Evolutionary conservation across 2,329 filamentous ascomycete species (phyloP), one percentile per base, ranked within the genome.

Genomic region (Pseudogymnoascus sp.): DNA sequence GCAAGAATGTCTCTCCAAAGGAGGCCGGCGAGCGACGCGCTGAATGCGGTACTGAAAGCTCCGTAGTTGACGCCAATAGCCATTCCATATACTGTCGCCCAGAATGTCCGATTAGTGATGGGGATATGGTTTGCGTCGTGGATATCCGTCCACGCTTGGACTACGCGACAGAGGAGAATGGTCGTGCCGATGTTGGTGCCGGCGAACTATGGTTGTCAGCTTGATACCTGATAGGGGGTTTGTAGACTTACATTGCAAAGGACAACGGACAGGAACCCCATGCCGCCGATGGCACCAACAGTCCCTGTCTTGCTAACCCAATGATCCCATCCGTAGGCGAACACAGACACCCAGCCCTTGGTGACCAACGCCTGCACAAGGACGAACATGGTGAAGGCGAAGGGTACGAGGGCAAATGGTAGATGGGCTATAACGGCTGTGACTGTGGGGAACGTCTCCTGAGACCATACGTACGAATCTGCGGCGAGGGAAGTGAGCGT

Each of bases 151-250:
- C 88, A 90, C 0, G 82, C 75, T 69, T 90, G 87, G 9, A 90
- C 82, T 5, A 90, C 81, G 2, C 87, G 84, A 7, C 82, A 89
- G 1, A 90, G 77, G 0, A 90, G 81, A 68, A 91, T 90, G 0
- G 87, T 87, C 0, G 87, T 89, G 35, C 88, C 87, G 60, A 90
- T 90, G 65, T 90, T 90, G 1, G 88, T 90, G 15, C 88, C 88
- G 0, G 88, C 85, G 66, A 90, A 90, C 86, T 90, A 64, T 26
- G 6, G 47, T 40, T 21, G 8, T 71, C 62, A 70, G 62, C 50
- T 61, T 29, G 57, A 17, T 33, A 17, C 11, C 1, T 31, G 13
- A 10, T 10, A 41, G 31, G 59, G 10, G 24, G 24, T 29, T 54
- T 41, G 33, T 9, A 59, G 58, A 79, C 86, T 78, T 71, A 89